Percentiles rank a stretch among this genome's conserved stretches.
Conservation (phyloP, 495 filamentous ascomycete genomes). For the Aspergillus haitiensis region DNA sequence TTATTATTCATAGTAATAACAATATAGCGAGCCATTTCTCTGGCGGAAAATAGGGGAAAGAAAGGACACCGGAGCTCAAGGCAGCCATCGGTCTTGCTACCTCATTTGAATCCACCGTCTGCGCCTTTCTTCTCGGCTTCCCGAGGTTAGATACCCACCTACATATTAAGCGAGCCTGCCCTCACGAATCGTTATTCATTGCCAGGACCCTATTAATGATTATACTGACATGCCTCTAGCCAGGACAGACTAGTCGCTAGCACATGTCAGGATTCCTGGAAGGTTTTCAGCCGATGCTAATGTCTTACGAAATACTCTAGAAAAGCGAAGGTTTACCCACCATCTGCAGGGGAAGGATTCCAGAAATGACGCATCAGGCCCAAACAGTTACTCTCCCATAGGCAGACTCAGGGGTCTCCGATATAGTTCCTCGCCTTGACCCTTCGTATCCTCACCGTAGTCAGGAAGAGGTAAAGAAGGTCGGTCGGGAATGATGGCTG, state of each 20-base stretch:
- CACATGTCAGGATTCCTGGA: background rate
- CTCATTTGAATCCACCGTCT: constrained; percentile 4
- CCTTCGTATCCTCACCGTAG: background rate
- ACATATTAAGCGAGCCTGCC: constrained; percentile 2
- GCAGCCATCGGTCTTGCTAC: constrained; percentile 9
- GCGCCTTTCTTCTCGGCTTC: constrained; percentile 15
- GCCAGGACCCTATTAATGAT: background rate
- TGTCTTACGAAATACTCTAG: background rate
- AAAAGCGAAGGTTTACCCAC: background rate
- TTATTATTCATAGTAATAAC: too few species aligned
- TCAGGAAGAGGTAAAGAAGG: background rate
- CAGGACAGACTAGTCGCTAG: constrained; percentile 1
- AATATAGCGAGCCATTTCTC: too few species aligned
- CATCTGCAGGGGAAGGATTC: constrained; percentile 16
- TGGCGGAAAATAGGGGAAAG: too few species aligned
- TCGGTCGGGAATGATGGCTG: background rate
- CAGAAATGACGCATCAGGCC: constrained; percentile 18
- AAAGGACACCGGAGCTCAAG: background rate
- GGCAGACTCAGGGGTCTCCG: background rate
- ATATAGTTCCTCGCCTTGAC: constrained; percentile 1
- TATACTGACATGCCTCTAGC: background rate
- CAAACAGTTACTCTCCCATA: background rate
- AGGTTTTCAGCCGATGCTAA: background rate
- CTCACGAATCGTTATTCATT: constrained; percentile 4
- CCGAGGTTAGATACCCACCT: constrained; percentile 12